These are phyloP conservation scores for Venturia oleaginea DNA, from an alignment of 2,329 filamentous ascomycete species.

Conservation along the genomic window DNA sequence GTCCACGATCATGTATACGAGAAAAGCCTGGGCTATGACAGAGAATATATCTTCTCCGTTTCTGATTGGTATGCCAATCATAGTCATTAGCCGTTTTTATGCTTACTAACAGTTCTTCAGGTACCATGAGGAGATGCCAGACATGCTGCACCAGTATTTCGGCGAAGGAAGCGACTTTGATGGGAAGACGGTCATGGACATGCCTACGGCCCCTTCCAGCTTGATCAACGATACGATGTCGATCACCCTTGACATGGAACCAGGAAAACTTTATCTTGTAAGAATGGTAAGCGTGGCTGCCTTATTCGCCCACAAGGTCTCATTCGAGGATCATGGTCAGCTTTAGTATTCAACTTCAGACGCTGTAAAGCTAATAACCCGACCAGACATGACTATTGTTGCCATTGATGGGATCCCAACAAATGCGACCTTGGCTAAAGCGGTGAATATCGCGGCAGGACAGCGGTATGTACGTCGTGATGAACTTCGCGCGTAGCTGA, in stretches of 20 bases:
- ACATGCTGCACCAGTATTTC: not conserved
- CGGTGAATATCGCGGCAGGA: conserved; percentile 31
- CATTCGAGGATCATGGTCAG: not conserved
- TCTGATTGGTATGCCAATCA: conserved; percentile 63
- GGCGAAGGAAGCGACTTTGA: not conserved
- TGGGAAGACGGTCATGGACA: not conserved
- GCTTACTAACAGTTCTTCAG: conserved; percentile 36
- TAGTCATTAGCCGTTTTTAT: conserved; percentile 34
- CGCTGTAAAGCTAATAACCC: not conserved
- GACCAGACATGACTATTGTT: conserved; percentile 46
- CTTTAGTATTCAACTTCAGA: not conserved
- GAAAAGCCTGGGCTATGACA: conserved; percentile 40
- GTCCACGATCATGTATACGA: conserved; percentile 49
- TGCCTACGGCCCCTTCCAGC: not conserved
- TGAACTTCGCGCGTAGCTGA: not conserved
- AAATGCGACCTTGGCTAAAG: conserved; percentile 27
- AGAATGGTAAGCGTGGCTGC: conserved; percentile 26
- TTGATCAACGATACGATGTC: conserved; percentile 54
- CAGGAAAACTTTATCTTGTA: conserved; percentile 52
- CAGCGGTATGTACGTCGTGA: not conserved
- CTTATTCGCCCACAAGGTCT: not conserved
- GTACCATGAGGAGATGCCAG: conserved; percentile 1
- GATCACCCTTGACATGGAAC: conserved; percentile 34
- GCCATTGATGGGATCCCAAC: conserved; percentile 63
- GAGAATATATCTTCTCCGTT: conserved; percentile 57